Percentiles rank a stretch among this genome's conserved stretches.
Evolutionary conservation across 2,329 filamentous ascomycete species (phyloP).

Genomic region (Blastomyces gilchristii): DNA sequence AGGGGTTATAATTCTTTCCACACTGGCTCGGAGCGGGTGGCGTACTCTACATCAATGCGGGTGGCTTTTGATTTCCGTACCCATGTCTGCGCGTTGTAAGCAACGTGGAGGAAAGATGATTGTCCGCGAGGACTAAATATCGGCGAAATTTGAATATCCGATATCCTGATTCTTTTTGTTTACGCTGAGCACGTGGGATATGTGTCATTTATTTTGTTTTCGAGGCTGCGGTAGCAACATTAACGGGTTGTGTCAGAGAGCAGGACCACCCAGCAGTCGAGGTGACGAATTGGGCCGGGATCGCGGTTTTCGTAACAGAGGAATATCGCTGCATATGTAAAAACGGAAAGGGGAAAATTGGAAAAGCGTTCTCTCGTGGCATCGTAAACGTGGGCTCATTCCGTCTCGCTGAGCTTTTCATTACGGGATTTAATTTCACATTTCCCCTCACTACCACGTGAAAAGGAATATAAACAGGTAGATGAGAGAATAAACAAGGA

Average conservation of each 20-base stretch:
- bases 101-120: constrained; percentile 7
- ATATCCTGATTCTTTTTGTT: constrained; percentile 1
- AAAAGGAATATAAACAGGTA: not conserved
- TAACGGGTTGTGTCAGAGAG: constrained; percentile 10
- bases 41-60: not conserved
- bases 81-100: not conserved
- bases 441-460: not conserved
- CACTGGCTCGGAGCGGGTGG: not conserved
- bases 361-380: constrained; percentile 9
- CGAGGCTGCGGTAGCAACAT: constrained; percentile 4
- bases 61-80: not conserved
- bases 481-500: constrained; percentile 1
- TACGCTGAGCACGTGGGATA: not conserved
- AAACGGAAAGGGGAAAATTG: constrained; percentile 10
- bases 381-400: constrained; percentile 6
- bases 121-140: constrained; percentile 29
- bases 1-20: not conserved
- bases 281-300: not conserved
- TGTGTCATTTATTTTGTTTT: constrained; percentile 13
- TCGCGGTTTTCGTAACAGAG: constrained; percentile 2
- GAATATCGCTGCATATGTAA: constrained; percentile 3
- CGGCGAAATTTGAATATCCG: constrained; percentile 19
- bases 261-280: constrained; percentile 20
- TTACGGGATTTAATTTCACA: not conserved
- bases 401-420: constrained; percentile 1